Conservation (phyloP, 1,139 yeast species). For the Zygoascus sp. region DNA sequence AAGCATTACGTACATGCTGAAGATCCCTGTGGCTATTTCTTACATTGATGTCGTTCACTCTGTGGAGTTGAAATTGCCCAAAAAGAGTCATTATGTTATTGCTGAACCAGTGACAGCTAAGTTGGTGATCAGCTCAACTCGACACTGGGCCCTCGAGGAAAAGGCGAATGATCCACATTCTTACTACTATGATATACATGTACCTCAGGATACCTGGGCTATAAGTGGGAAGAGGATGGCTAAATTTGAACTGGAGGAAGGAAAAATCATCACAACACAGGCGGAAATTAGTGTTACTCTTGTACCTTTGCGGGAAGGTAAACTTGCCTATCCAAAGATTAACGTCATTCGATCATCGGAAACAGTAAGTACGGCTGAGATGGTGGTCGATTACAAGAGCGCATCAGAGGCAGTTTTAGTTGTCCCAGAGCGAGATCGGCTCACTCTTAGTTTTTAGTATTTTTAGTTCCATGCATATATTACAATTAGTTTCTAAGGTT, state of each 20-base stretch:
- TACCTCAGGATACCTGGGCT: slow-evolving; percentile 56
- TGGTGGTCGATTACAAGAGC: slow-evolving; percentile 38
- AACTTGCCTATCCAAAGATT: slow-evolving; percentile 34
- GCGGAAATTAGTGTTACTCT: slow-evolving; percentile 44
- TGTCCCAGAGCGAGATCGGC: slow-evolving; percentile 64
- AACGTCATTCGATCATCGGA: slow-evolving; percentile 2
- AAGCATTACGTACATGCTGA: slow-evolving; percentile 20
- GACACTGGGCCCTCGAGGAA: slow-evolving; percentile 40
- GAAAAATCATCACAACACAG: slow-evolving; percentile 28
- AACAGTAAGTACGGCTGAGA: neutral
- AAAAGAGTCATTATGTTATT: slow-evolving; percentile 43
- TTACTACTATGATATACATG: slow-evolving; percentile 39
- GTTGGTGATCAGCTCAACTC: slow-evolving; percentile 44
- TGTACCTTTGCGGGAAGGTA: slow-evolving; percentile 75
- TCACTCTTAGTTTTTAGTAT: slow-evolving; percentile 52
- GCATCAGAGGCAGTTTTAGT: slow-evolving; percentile 65
- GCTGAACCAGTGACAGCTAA: slow-evolving; percentile 57
- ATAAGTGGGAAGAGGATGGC: slow-evolving; percentile 60
- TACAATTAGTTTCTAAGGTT: neutral
- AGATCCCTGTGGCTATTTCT: slow-evolving; percentile 28
- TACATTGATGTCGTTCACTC: slow-evolving; percentile 29
- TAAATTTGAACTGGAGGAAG: slow-evolving; percentile 35
- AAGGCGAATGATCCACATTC: slow-evolving; percentile 11
- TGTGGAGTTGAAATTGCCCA: slow-evolving; percentile 25
- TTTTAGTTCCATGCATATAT: neutral